Percentiles rank a stretch among this genome's conserved stretches.
Evolutionary conservation across 2,329 filamentous ascomycete species (phyloP).

Genomic region (Clonostachys chloroleuca): DNA sequence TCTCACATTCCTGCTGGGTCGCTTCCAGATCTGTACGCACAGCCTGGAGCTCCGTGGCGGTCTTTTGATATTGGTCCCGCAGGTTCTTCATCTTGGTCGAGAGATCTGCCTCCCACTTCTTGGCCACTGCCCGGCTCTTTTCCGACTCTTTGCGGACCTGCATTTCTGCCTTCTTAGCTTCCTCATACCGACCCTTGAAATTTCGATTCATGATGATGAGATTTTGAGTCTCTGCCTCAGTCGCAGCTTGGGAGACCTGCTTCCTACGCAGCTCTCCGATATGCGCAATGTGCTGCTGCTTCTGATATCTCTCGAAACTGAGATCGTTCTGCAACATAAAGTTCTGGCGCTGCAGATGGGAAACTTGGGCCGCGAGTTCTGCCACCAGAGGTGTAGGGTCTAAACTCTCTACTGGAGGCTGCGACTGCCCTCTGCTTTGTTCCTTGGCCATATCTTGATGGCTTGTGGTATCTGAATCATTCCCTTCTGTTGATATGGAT

Average conservation of each 20-base stretch:
- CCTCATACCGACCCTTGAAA: conserved; percentile 67
- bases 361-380: conserved; percentile 31
- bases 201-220: conserved; percentile 72
- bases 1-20: conserved; percentile 56
- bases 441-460: conserved; percentile 42
- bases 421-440: conserved; percentile 8
- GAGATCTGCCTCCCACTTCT: conserved; percentile 74
- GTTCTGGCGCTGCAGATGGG: conserved; percentile 68
- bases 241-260: conserved; percentile 71
- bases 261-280: conserved; percentile 74
- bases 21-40: conserved; percentile 55
- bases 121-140: conserved; percentile 66
- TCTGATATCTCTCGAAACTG: conserved; percentile 79
- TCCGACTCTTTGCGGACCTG: conserved; percentile 70
- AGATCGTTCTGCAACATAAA: conserved; percentile 74
- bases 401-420: conserved; percentile 1
- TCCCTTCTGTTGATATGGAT: conserved; percentile 12
- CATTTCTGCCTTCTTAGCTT: conserved; percentile 65
- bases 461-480: conserved; percentile 52
- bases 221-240: conserved; percentile 79
- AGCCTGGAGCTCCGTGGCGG: conserved; percentile 50
- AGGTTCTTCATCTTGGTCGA: conserved; percentile 61
- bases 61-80: conserved; percentile 66
- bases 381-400: conserved; percentile 7
- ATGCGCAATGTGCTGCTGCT: conserved; percentile 77